A percentile compares a stretch with the other conserved stretches of the same genome.
Evolutionary conservation across 257 asterid species (phyloP).

Genomic region (Penstemon barbatus): DNA sequence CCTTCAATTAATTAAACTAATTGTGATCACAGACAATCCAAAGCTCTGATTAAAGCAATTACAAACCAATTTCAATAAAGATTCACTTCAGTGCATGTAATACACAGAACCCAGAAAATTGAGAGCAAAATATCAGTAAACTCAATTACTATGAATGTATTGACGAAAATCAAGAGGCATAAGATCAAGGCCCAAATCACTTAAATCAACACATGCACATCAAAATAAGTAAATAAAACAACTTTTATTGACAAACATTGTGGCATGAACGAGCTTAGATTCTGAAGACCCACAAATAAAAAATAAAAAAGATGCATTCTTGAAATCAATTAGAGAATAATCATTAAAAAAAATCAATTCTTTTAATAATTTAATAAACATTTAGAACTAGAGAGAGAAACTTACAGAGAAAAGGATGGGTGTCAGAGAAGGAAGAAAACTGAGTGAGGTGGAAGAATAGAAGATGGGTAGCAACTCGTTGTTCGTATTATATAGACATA

Average conservation of each 20-base stretch:
- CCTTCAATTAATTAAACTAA: slow-evolving; percentile 19
- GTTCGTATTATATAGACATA: slow-evolving; percentile 27
- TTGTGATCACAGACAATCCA: slow-evolving; percentile 28
- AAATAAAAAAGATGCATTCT: slow-evolving; percentile 36
- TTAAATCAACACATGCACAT: slow-evolving; percentile 49
- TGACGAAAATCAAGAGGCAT: slow-evolving; percentile 37
- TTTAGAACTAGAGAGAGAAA: slow-evolving; percentile 29
- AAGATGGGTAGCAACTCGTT: slow-evolving; percentile 45
- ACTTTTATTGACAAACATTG: slow-evolving; percentile 38
- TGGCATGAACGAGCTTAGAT: slow-evolving; percentile 36
- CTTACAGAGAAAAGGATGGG: slow-evolving; percentile 56
- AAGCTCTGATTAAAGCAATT: neutral
- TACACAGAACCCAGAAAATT: slow-evolving; percentile 21
- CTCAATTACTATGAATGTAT: slow-evolving; percentile 10
- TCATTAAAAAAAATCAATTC: slow-evolving; percentile 3
- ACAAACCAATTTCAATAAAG: slow-evolving; percentile 14
- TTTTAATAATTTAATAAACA: slow-evolving; percentile 17
- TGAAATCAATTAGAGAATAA: slow-evolving; percentile 20
- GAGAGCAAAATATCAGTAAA: neutral
- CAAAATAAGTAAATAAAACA: slow-evolving; percentile 31
- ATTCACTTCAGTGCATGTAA: slow-evolving; percentile 33
- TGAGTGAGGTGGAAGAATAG: slow-evolving; percentile 47
- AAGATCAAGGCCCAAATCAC: slow-evolving; percentile 39
- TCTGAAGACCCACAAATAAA: slow-evolving; percentile 26
- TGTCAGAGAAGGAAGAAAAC: slow-evolving; percentile 52